Base-by-base conservation (phyloP, 2,329 filamentous ascomycete genomes). In the Cyphellophora attinorum region DNA sequence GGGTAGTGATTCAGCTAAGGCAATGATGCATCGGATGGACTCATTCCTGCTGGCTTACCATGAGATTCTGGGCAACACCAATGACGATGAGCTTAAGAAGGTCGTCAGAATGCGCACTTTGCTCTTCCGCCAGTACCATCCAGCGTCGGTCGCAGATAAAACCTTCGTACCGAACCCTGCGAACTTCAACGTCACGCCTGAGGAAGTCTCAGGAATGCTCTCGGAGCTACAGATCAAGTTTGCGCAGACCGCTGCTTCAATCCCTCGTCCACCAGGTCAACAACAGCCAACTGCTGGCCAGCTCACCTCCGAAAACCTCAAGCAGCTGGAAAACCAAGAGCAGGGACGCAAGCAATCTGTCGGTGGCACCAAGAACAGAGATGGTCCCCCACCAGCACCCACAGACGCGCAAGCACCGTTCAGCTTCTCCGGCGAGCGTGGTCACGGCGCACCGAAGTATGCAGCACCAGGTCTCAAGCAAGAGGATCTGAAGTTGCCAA, bases 401-500 rank as follows among this genome's bases (percentile, higher is more conserved):
- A 70, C 64, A 5, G 57, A 63, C 6, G 57, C 67, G n/a, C 61
- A 69, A 27, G 65, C 72, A 18, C 70, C 70, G 8, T 73, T 73
- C 46, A 73, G 74, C 15, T 64, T 74, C 37, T 72, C 74, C 6
- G 42, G 37, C 27, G 31, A 44, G 10, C 39, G 40, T 30, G 46
- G 44, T 11, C 66, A 68, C 25, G 46, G 44, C 17, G 42, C 46
- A 6, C 40, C 46, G 40, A 72, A 70, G 33, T 72, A 74, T 37
- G 62, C 62, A 6, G 60, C 62, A 13, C 65, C 63, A 13, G 61
- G 65, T 32, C 61, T 77, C 31, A 72, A 67, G 4, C 63, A 66
- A 8, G 68, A 72, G 33, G 70, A 75, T 42, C 61, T 79, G 30
- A 69, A 73, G 30, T 54, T 78, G 15, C 74, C 74, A 12, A 62